Percentiles rank a stretch among this genome's conserved stretches.
These are phyloP conservation scores for Fusarium sulawesiense DNA, from an alignment of 2,329 filamentous ascomycete genomes.

Conservation along the genomic window DNA sequence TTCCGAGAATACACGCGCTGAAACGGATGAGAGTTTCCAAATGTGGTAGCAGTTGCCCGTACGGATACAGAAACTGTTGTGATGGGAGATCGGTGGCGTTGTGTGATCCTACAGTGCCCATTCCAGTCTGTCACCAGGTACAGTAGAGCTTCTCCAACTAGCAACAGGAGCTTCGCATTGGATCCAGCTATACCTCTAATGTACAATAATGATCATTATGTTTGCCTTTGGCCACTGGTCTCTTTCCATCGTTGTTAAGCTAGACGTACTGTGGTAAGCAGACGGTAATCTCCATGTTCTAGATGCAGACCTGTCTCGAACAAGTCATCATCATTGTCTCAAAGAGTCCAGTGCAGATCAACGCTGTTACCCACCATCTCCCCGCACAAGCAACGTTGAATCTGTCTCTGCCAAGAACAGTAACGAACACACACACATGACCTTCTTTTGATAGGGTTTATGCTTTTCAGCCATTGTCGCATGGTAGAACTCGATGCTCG, in stretches of 20 bases:
- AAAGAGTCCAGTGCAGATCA: constrained; percentile 17
- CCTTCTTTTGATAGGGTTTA: background rate
- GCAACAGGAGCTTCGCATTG: background rate
- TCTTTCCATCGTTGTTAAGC: too few species aligned
- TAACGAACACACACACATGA: background rate
- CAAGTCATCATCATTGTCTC: background rate
- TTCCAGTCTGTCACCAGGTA: constrained; percentile 27
- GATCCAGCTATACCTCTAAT: background rate
- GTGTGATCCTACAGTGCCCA: too few species aligned
- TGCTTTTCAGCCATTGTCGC: background rate
- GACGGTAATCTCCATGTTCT: background rate
- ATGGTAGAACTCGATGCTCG: background rate
- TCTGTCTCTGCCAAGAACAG: background rate
- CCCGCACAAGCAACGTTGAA: constrained; percentile 16
- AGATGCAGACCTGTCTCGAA: background rate
- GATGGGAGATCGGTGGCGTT: constrained; percentile 15
- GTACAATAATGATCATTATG: background rate
- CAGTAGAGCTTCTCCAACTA: background rate
- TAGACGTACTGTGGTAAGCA: too few species aligned
- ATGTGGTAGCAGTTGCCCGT: background rate
- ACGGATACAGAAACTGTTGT: background rate
- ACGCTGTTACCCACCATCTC: constrained; percentile 5
- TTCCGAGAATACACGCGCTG: constrained; percentile 16
- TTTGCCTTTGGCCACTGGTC: background rate
- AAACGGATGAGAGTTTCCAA: constrained; percentile 19